A percentile compares a stretch with the other conserved stretches of the same genome.
Evolutionary conservation across 2,329 filamentous ascomycete species (phyloP).

Genomic region (Basipetospora chlamydospora): DNA sequence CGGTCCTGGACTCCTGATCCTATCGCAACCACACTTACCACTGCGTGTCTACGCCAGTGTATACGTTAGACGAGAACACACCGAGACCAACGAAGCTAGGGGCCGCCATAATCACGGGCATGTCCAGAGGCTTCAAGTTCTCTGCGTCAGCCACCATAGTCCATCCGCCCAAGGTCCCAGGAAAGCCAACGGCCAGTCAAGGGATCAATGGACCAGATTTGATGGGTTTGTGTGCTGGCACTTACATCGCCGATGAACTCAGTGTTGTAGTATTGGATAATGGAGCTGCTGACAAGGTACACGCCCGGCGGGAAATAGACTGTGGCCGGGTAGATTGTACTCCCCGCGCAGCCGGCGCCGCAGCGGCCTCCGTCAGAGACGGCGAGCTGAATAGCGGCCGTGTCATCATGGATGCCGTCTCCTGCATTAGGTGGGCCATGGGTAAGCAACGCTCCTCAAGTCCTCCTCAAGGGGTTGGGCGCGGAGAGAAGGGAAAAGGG

Average conservation of each 20-base stretch:
- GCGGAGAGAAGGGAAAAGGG: too few species aligned
- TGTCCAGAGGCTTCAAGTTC: slow-evolving; percentile 19
- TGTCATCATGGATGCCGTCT: slow-evolving; percentile 30
- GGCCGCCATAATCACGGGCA: slow-evolving; percentile 39
- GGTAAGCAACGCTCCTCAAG: too few species aligned
- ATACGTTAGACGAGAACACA: slow-evolving; percentile 34
- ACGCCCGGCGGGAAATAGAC: slow-evolving; percentile 27
- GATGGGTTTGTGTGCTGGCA: too few species aligned
- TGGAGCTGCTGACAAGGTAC: slow-evolving; percentile 40
- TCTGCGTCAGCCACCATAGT: too few species aligned
- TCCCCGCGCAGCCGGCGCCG: slow-evolving; percentile 15
- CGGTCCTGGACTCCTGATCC: too few species aligned
- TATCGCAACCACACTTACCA: too few species aligned
- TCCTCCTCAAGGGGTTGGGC: too few species aligned
- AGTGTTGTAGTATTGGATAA: slow-evolving; percentile 50
- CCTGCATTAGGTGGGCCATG: slow-evolving; percentile 5
- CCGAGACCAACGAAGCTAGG: slow-evolving; percentile 38
- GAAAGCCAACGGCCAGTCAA: too few species aligned
- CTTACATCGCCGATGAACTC: slow-evolving; percentile 34
- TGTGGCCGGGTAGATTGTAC: slow-evolving; percentile 13
- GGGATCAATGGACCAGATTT: too few species aligned
- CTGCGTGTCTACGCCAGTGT: slow-evolving; percentile 6
- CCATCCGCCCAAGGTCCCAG: too few species aligned
- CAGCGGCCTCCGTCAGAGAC: slow-evolving; percentile 23
- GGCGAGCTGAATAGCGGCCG: slow-evolving; percentile 35